Conservation (phyloP, 2,329 filamentous ascomycete species). For the Apiospora aurea region DNA sequence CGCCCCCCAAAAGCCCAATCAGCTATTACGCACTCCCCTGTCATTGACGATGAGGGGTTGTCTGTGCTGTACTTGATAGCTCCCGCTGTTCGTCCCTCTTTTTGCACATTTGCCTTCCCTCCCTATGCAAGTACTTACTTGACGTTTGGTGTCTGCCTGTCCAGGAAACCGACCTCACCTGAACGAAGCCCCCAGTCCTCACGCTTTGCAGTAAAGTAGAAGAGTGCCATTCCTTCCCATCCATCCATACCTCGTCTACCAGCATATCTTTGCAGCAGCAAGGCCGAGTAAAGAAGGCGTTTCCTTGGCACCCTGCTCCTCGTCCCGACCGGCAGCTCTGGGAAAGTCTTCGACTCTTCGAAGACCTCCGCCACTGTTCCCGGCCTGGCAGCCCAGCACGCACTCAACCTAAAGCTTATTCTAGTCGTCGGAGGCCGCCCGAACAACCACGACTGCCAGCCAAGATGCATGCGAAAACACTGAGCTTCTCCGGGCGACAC, state of each 20-base stretch:
- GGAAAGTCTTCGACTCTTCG: background rate
- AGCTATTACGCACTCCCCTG: slow-evolving; percentile 19
- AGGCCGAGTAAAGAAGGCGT: background rate
- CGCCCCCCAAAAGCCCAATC: background rate
- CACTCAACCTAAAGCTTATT: slow-evolving; percentile 15
- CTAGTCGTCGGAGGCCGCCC: slow-evolving; percentile 9
- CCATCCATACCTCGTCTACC: background rate
- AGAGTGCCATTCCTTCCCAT: background rate
- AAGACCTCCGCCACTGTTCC: slow-evolving; percentile 15
- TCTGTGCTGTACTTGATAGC: background rate
- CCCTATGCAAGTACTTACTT: slow-evolving; percentile 10
- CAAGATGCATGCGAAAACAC: slow-evolving; percentile 22
- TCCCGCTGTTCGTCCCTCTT: slow-evolving; percentile 1
- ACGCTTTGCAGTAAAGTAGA: background rate
- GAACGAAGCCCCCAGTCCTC: background rate
- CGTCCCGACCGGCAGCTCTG: background rate
- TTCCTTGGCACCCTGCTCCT: background rate
- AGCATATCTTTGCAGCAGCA: background rate
- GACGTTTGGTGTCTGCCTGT: background rate
- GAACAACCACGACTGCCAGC: slow-evolving; percentile 15
- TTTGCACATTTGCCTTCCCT: background rate
- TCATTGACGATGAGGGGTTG: slow-evolving; percentile 19
- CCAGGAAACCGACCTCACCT: background rate
- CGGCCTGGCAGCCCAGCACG: slow-evolving; percentile 6
- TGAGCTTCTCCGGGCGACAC: slow-evolving; percentile 24